Conservation (phyloP, 164 flowering plant genomes). For the Kalanchoe fedtschenkoi region DNA sequence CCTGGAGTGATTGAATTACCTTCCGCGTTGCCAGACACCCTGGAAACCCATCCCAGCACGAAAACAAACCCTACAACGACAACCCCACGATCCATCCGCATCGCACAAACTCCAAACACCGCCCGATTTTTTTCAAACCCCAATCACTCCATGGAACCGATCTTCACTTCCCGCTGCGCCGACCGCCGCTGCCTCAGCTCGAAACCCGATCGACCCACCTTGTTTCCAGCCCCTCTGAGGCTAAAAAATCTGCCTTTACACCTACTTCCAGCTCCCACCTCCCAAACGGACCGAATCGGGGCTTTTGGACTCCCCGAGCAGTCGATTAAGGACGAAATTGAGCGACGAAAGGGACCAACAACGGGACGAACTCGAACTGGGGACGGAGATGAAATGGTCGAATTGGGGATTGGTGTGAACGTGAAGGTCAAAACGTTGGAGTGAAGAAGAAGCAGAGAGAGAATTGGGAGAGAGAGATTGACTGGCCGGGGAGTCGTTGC, state of each 20-base stretch:
- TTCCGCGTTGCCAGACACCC: conserved; percentile 32
- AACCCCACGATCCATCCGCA: neutral
- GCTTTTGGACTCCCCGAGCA: neutral
- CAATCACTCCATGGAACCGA: neutral
- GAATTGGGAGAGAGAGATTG: conserved; percentile 1
- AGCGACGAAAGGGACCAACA: neutral
- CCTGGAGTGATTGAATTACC: conserved; percentile 23
- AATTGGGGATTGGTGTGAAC: neutral
- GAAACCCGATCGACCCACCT: neutral
- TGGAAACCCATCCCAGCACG: conserved; percentile 11
- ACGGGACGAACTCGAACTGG: neutral
- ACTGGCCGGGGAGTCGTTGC: neutral
- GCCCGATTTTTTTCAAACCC: neutral
- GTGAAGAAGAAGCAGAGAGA: neutral
- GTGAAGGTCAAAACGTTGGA: conserved; percentile 3
- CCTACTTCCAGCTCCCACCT: neutral
- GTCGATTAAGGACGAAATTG: neutral
- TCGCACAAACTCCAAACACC: neutral
- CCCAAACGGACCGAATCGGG: neutral
- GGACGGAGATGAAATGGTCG: neutral
- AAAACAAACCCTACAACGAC: conserved; percentile 17
- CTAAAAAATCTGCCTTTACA: neutral
- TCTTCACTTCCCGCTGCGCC: neutral
- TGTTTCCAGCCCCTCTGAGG: neutral
- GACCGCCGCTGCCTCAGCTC: neutral